Base-by-base conservation (phyloP, 805 yeast genomes). In the Spathaspora passalidarum region DNA sequence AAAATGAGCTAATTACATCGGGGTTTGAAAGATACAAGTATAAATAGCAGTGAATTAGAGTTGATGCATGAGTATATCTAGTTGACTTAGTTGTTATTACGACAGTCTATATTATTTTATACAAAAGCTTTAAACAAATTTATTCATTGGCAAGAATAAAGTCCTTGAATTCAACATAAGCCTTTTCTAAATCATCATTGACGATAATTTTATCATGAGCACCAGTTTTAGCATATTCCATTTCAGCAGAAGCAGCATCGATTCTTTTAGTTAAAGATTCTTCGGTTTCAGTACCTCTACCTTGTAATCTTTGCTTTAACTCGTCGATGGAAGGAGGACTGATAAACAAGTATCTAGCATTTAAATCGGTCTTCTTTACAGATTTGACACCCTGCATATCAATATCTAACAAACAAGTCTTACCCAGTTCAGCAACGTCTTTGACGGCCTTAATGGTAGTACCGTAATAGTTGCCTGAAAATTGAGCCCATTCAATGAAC, bases 301-400 rank as follows among this genome's bases (percentile, higher is more conserved):
- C 84, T 42, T 75, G 79, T 56, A 94, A 79, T 69, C 99, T 82
- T 49, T 70, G 65, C 61, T 80, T 80, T 59, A 94, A 79, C 45
- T 76, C 81, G 44, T 88, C 96, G 54, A 90, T 71, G 16, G 94
- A 84, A 23, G 99, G 99, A 26, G 99, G 99, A 35, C 96, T 85
- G 50, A 94, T 66, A 62, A 94, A 94, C 55, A 94, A 71, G 66
- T 65, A 94, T 65, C 91, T 79, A 22, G 99, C 97, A 56, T 88
- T 81, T 57, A 94, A 76, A 54, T 80, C 80, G 14, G 96, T 81
- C 45, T 80, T 70, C 72, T 94, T 94, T 53, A 94, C 97, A 20
- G 89, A 78, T 71, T 87, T 85, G 59, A 94, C 99, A 55, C 99
- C 99, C 73, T 94, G 98, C 97, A 92, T 91, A 78, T 94, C 99